Base-by-base conservation (phyloP, 2,329 filamentous ascomycete genomes). In the Talaromyces sp. region DNA sequence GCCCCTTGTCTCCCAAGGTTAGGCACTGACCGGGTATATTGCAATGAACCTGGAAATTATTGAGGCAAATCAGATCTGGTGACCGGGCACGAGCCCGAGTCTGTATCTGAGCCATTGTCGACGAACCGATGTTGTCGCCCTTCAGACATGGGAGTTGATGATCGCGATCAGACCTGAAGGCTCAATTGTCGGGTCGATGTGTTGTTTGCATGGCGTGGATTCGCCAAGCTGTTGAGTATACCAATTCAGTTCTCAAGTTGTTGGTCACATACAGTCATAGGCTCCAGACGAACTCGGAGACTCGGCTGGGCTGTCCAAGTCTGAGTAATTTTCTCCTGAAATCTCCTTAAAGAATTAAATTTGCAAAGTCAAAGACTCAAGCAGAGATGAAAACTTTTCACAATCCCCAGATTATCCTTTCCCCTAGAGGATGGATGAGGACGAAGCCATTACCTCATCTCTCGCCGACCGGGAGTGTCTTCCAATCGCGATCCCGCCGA, bases 401-500 rank as follows among this genome's bases (percentile, higher is more conserved):
- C n/a, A n/a, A n/a, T n/a, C n/a, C n/a, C n/a, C n/a, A n/a, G 55
- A 61, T 42, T 39, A 59, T 61, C 45, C 47, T 49, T 56, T 54
- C 45, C 49, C 52, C 56, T 37, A 42, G 43, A 29, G 35, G 32
- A 39, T 20, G 24, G 17, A 20, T 29, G 22, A 32, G 27, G 20
- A 27, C 29, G 10, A 24, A 42, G 24, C 36, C 51, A 55, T 61
- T 61, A 63, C 56, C 55, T 59, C 55, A 62, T 56, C 44, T 49
- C 32, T 19, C 35, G 36, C 32, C 44, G 47, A 37, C 51, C 62
- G 62, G 62, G 51, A 47, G 40, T 37, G 16, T 54, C 62, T 62
- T 55, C 62, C 62, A 65, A 65, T 65, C 42, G 53, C 49, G 41
- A 39, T 29, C 24, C 14, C 56, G 62, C 59, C 55, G 56, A 58